Conservation (phyloP, 768 basidiomycete species). For the Hydnomerulius pinastri region DNA sequence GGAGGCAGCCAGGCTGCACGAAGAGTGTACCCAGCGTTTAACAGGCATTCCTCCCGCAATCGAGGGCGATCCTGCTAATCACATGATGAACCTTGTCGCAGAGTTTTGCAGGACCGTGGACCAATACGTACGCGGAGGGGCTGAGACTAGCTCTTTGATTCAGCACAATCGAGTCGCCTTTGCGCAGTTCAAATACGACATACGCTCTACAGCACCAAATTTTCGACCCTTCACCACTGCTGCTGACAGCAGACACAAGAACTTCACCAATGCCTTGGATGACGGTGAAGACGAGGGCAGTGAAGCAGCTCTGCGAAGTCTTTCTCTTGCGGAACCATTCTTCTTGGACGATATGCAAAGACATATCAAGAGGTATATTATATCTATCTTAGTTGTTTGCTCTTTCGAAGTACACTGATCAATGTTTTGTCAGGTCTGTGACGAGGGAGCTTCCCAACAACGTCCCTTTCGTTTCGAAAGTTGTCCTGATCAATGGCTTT, state of each 20-base stretch:
- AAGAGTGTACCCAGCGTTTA: constrained; percentile 27
- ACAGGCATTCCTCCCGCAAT: constrained; percentile 30
- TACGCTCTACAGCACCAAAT: constrained; percentile 37
- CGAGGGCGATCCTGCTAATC: constrained; percentile 37
- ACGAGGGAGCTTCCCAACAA: constrained; percentile 39
- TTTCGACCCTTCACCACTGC: constrained; percentile 29
- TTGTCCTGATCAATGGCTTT: constrained; percentile 28
- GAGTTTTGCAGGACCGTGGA: constrained; percentile 33
- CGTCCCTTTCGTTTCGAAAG: constrained; percentile 36
- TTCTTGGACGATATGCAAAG: constrained; percentile 33
- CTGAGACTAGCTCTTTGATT: constrained; percentile 27
- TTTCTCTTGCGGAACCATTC: constrained; percentile 2
- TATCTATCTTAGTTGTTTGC: background rate
- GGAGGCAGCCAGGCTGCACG: constrained; percentile 28
- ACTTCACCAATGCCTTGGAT: background rate
- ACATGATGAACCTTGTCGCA: constrained; percentile 38
- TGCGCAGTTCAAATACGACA: constrained; percentile 29
- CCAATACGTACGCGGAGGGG: constrained; percentile 29
- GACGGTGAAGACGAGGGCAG: background rate
- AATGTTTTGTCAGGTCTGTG: constrained; percentile 26
- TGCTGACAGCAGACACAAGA: background rate
- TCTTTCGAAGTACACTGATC: constrained; percentile 17
- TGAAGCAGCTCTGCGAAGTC: background rate
- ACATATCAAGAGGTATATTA: constrained; percentile 34
- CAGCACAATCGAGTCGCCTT: constrained; percentile 34